Evolutionary conservation across 2,329 filamentous ascomycete species (phyloP).

Genomic region (Pyricularia pennisetigena): DNA sequence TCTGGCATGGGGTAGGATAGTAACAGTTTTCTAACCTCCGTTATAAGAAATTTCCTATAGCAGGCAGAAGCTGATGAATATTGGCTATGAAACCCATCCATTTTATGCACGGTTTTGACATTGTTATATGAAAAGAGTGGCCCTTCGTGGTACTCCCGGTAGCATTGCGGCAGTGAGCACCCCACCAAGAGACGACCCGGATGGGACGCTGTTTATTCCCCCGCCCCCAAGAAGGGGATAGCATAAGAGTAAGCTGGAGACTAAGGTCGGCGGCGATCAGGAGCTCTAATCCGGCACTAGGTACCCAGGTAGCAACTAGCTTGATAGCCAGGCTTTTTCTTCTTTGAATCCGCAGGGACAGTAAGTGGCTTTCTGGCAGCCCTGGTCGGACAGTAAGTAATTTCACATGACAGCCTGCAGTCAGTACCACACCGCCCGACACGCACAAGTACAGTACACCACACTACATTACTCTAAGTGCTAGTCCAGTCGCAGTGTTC

Average conservation of each 20-base stretch:
- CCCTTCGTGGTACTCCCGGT: background rate
- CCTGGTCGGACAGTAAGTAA: background rate
- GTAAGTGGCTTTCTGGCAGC: background rate
- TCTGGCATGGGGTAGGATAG: no score
- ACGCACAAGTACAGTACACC: background rate
- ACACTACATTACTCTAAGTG: no score
- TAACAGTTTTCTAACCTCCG: no score
- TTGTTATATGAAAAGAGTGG: background rate
- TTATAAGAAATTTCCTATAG: no score
- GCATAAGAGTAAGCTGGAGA: background rate
- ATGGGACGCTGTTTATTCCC: no score
- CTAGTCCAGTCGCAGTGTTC: background rate
- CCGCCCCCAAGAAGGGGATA: no score
- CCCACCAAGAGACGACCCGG: background rate
- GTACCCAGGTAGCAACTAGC: no score
- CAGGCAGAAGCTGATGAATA: no score
- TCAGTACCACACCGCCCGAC: background rate
- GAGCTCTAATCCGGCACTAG: background rate
- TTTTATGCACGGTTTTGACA: no score
- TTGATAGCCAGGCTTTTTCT: no score
- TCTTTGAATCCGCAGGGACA: background rate
- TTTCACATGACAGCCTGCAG: background rate
- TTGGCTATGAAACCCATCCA: no score
- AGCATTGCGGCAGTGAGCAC: background rate
- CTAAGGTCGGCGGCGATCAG: background rate